Base-by-base conservation (phyloP, 2,329 filamentous ascomycete genomes). In the Monascus ruber region DNA sequence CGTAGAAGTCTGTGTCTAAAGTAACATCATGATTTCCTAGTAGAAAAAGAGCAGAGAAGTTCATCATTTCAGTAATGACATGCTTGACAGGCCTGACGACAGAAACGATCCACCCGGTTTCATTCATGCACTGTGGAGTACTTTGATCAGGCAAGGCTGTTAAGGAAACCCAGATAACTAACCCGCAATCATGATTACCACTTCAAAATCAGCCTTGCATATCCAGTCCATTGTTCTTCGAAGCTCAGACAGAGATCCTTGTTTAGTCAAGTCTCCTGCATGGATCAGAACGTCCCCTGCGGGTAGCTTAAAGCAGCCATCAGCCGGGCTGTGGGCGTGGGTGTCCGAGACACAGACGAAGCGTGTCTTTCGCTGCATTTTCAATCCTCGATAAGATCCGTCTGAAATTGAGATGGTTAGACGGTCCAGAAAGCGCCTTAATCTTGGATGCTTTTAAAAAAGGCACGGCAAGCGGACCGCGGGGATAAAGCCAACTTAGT, bases 281-380 rank as follows among this genome's bases (percentile, higher is more conserved):
- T 77, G 74, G 33, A 77, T 73, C 31, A 79, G 58, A 9, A 78
- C 63, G 51, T 77, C 74, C 35, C 74, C 74, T 8, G 62, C 57
- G 4, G 74, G 73, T 8, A 77, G 59, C 43, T 67, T 71, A 47
- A 65, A 70, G n/a, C 57, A 62, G 35, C 62, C 67, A 43, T 68
- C 59, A 8, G 55, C 55, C 9, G 73, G 72, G 4, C 65, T 64
- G 40, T 70, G 67, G 41, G 68, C 70, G 50, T 77, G 72, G 11
- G 74, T 78, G 53, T 78, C 74, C 3, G 74, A 77, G 40, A 77
- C 64, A 55, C 73, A 76, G 26, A 77, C 71, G 34, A 78, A 66
- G 42, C 73, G 68, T 34, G 72, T 70, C 43, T 61, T 70, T 42
- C 49, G 57, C 34, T 40, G 48, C 53, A 59, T 58, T 25, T 29